Evolutionary conservation across 2,329 filamentous ascomycete species (phyloP).

Genomic region (Alternaria sp.): DNA sequence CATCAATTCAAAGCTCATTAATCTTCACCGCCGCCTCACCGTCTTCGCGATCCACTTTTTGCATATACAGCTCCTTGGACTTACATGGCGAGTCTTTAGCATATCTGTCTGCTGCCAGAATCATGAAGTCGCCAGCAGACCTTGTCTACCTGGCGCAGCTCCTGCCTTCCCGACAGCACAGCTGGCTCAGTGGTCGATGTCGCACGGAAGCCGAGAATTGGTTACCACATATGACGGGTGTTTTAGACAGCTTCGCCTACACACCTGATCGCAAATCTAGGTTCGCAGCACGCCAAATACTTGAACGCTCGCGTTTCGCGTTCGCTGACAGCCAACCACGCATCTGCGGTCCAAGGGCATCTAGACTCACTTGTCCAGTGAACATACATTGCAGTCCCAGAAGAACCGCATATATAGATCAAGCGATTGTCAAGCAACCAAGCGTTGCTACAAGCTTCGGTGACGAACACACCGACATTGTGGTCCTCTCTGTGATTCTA

Average conservation of each 20-base stretch:
- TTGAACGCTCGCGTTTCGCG: not conserved
- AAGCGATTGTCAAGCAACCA: not conserved
- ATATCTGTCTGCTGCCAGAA: not conserved
- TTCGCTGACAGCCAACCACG: not conserved
- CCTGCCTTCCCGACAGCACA: not conserved
- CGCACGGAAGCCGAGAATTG: not conserved
- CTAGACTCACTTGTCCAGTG: not conserved
- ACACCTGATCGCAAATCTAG: not conserved
- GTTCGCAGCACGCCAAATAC: not conserved
- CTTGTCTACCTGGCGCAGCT: not conserved
- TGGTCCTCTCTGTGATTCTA: not conserved
- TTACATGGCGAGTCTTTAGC: not conserved
- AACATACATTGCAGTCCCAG: not conserved
- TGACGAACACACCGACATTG: not conserved
- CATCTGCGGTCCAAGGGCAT: not conserved
- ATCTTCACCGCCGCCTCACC: constrained; percentile 7
- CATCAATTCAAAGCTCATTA: constrained; percentile 30
- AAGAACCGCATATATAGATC: not conserved
- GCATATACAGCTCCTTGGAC: not conserved
- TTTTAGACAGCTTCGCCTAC: not conserved
- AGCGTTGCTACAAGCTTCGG: not conserved
- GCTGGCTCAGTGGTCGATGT: not conserved
- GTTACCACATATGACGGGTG: not conserved
- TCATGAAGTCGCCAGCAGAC: not conserved
- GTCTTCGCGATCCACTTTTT: constrained; percentile 2